Evolutionary conservation across 345 rosid genomes (phyloP).

Genomic region (Camelina sativa): DNA sequence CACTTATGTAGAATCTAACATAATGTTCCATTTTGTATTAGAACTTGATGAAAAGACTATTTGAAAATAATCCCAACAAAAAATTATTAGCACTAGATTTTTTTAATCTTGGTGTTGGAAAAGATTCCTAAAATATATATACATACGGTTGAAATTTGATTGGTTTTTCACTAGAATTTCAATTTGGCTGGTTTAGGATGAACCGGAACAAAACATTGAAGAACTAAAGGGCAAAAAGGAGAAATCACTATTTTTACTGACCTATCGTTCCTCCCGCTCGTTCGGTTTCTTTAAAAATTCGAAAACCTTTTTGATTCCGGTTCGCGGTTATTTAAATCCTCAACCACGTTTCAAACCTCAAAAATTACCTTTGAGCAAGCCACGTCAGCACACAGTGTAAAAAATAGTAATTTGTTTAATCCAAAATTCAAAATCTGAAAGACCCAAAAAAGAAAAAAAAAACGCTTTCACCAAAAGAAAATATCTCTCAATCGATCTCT

Average conservation of each 20-base stretch:
- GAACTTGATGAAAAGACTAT: neutral
- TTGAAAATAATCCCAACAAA: neutral
- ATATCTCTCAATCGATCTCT: slow-evolving; percentile 32
- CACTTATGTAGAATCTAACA: neutral
- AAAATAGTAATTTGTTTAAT: slow-evolving; percentile 10
- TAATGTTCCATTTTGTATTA: neutral
- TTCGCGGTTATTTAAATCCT: slow-evolving; percentile 32
- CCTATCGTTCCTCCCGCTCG: slow-evolving; percentile 37
- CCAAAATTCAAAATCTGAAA: slow-evolving; percentile 38
- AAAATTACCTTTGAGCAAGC: neutral
- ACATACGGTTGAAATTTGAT: too few species aligned
- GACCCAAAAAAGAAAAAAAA: neutral
- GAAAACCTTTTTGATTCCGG: slow-evolving; percentile 22
- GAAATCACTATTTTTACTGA: slow-evolving; percentile 6
- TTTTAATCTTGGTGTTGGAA: too few species aligned
- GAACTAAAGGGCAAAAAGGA: slow-evolving; percentile 3
- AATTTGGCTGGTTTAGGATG: neutral
- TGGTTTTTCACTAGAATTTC: too few species aligned
- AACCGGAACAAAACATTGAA: neutral
- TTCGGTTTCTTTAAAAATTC: slow-evolving; percentile 20
- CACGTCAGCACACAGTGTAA: slow-evolving; percentile 38
- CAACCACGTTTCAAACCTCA: slow-evolving; percentile 29
- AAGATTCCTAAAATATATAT: too few species aligned
- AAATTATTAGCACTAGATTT: neutral
- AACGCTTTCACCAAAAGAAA: slow-evolving; percentile 8